Base-by-base conservation (phyloP, 164 flowering plant genomes). In the Aristolochia contorta region DNA sequence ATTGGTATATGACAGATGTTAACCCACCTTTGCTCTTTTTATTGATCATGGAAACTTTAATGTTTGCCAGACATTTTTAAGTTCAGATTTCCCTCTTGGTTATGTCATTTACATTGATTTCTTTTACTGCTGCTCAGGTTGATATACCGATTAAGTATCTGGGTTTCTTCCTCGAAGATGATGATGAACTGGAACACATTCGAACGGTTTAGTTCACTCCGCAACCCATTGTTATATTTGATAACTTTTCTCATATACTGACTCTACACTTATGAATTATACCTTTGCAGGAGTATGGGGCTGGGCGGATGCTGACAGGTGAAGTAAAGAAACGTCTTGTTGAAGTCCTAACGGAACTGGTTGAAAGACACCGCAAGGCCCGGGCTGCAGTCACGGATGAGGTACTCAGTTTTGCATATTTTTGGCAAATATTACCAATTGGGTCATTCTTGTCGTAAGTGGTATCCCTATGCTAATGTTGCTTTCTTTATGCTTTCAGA, bases 61-160 rank as follows among this genome's bases (percentile, higher is more conserved):
- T 49, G 53, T 18, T 49, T 49, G 19, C 14, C 4, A 20, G 4
- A 49, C 53, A 18, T 20, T 30, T 20, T 30, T 32, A 25, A 16
- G 7, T 8, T 24, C 2, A 56, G 15, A 30, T 9, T 56, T 16
- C 4, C 19, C 32, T 56, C 32, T 56, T 32, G 27, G 20, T 1
- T n/a, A 13, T 32, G 18, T 56, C 18, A 16, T 56, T 32, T 3
- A 37, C 3, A 21, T 30, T 56, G 20, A 12, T 56, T 27, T 1
- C 41, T 37, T 19, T 19, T 18, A 9, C 2, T 63, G 41, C 48
- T 51, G 2, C 71, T 61, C 86, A 89, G 97, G 97, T 93, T 0
- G 96, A 90, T 66, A 87, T 92, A 71, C 84, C 97, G 33, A 57
- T 87, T 32, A 92, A 92, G 74, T 92, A 90, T 72, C 83, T 93